These are phyloP conservation scores for Hydrangea macrophylla DNA, from an alignment of 148 eudicot species.

Conservation along the genomic window DNA sequence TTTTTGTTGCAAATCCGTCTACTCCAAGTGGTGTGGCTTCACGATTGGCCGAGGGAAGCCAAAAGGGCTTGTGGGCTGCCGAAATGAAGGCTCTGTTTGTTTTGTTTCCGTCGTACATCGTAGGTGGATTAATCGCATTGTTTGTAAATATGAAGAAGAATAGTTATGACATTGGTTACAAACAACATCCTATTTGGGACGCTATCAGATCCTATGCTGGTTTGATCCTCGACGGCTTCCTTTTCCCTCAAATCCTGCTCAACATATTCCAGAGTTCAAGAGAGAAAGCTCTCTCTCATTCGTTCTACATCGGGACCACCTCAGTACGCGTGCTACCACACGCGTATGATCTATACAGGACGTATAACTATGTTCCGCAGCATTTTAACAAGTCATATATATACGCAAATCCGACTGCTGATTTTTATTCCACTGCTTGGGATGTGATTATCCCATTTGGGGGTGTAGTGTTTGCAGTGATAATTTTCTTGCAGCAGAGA, in stretches of 20 bases:
- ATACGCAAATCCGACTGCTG: slow-evolving; percentile 33
- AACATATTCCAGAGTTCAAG: slow-evolving; percentile 17
- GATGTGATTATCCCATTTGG: slow-evolving; percentile 27
- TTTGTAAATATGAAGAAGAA: slow-evolving; percentile 17
- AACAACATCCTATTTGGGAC: slow-evolving; percentile 11
- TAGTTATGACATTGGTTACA: background rate
- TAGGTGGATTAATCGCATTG: background rate
- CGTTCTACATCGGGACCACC: slow-evolving; percentile 36
- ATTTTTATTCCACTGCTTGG: slow-evolving; percentile 33
- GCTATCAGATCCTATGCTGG: slow-evolving; percentile 27
- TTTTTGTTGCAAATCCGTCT: slow-evolving; percentile 24
- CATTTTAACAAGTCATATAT: slow-evolving; percentile 14
- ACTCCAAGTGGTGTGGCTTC: slow-evolving; percentile 14
- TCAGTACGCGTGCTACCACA: slow-evolving; percentile 32
- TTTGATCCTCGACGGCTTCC: slow-evolving; percentile 29
- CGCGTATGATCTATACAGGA: slow-evolving; percentile 40
- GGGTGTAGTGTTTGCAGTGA: slow-evolving; percentile 20
- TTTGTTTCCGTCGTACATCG: background rate
- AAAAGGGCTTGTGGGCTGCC: slow-evolving; percentile 6
- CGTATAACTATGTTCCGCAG: background rate
- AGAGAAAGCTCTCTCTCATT: slow-evolving; percentile 24
- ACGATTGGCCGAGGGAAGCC: background rate
- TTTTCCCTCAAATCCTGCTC: slow-evolving; percentile 33
- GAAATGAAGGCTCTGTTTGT: slow-evolving; percentile 12
- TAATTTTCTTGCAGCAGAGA: slow-evolving; percentile 35